phyloP scores from a whole-genome alignment of 78 protist genomes.

The Isochrysis galbana region DNA sequence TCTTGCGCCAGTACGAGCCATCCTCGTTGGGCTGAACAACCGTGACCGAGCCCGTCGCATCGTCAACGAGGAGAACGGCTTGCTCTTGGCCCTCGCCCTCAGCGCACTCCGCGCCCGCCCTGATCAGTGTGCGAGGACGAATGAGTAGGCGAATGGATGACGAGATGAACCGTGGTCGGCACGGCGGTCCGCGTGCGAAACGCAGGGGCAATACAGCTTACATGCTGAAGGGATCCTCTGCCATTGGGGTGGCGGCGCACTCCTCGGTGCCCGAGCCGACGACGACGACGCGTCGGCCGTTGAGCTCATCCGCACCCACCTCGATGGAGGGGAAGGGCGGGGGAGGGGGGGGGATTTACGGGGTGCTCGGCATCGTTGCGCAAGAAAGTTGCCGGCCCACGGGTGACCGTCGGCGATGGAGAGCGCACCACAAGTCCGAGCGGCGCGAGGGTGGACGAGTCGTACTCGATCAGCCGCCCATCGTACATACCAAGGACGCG shows the following conservation, averaged over 20 bases:
- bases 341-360: too few species aligned
- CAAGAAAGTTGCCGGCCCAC: too few species aligned
- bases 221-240: too few species aligned
- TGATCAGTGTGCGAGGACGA: too few species aligned
- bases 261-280: background rate
- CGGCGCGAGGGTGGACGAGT: slow-evolving; percentile 29
- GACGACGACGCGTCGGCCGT: background rate
- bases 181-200: background rate
- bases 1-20: slow-evolving; percentile 43
- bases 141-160: background rate
- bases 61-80: background rate
- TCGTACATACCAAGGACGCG: background rate
- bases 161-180: too few species aligned
- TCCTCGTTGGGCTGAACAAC: slow-evolving; percentile 45
- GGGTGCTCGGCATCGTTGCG: too few species aligned
- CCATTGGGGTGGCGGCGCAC: background rate
- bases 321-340: too few species aligned
- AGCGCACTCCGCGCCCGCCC: background rate
- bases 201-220: too few species aligned
- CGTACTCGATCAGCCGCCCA: slow-evolving; percentile 30
- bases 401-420: too few species aligned
- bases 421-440: slow-evolving; percentile 40
- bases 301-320: background rate
- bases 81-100: background rate
- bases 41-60: background rate